A percentile compares a stretch with the other conserved stretches of the same genome.
Evolutionary conservation across 352 stramenopile species (phyloP).

Genomic region (Peronospora farinosa): DNA sequence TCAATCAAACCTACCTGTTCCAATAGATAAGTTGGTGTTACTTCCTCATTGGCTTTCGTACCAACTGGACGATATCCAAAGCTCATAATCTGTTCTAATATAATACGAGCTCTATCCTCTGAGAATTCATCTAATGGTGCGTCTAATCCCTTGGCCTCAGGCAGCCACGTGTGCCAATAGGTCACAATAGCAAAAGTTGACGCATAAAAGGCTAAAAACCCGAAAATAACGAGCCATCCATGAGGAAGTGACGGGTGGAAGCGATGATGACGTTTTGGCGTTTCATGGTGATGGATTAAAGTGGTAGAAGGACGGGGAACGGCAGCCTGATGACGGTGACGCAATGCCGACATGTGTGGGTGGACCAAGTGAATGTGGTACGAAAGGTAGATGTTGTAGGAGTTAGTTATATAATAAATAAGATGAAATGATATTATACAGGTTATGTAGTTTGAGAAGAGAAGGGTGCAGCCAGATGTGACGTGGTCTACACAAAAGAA

Average conservation of each 20-base stretch:
- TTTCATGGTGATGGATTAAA: neutral
- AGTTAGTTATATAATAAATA: too few species aligned
- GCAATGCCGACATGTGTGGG: conserved; percentile 13
- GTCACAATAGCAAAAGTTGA: conserved; percentile 29
- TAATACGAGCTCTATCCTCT: conserved; percentile 45
- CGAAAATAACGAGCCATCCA: conserved; percentile 28
- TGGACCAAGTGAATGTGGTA: too few species aligned
- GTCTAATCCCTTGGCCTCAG: conserved; percentile 32
- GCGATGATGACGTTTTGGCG: conserved; percentile 9
- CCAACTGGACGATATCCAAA: conserved; percentile 66
- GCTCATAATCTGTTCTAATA: conserved; percentile 63
- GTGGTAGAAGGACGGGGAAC: neutral
- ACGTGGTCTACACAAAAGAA: too few species aligned
- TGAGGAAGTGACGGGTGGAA: conserved; percentile 21
- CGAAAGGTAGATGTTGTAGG: too few species aligned
- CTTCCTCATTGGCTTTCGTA: conserved; percentile 56
- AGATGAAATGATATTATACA: too few species aligned
- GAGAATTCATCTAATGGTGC: conserved; percentile 39
- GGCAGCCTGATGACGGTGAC: conserved; percentile 15
- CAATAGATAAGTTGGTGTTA: conserved; percentile 53
- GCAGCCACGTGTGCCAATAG: conserved; percentile 54
- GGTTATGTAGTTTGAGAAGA: too few species aligned
- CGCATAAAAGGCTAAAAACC: conserved; percentile 44
- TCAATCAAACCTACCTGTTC: too few species aligned
- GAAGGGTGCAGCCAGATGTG: too few species aligned